Conservation (phyloP, 2,329 filamentous ascomycete genomes). For the Diaporthe amygdali region DNA sequence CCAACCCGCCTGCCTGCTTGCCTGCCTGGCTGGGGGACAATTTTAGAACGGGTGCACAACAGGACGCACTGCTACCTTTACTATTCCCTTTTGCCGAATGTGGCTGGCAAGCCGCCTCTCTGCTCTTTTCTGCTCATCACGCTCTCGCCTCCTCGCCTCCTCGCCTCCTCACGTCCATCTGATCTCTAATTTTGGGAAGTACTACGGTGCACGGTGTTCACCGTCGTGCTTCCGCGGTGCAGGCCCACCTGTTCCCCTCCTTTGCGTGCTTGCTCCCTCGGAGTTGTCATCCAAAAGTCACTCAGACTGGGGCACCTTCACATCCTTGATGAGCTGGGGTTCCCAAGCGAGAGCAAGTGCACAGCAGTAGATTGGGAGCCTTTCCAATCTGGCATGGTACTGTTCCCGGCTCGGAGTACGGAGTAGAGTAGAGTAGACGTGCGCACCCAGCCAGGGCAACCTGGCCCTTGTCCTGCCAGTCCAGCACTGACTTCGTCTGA, state of each 20-base stretch:
- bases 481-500: conserved; percentile 11
- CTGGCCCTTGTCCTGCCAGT: background rate
- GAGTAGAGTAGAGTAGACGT: background rate
- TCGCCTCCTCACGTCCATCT: too few species aligned
- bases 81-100: background rate
- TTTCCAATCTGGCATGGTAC: background rate
- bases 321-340: background rate
- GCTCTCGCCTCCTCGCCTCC: background rate
- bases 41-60: conserved; percentile 13
- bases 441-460: background rate
- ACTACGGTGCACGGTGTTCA: background rate
- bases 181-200: background rate
- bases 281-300: background rate
- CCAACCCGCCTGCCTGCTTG: background rate
- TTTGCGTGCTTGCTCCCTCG: background rate
- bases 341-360: background rate
- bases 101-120: background rate
- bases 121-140: background rate
- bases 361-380: background rate
- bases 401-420: background rate
- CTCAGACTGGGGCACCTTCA: background rate
- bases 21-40: conserved; percentile 1
- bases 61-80: background rate
- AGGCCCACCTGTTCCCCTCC: background rate
- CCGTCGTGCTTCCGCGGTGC: background rate